phyloP scores from a whole-genome alignment of 2,329 filamentous ascomycete genomes.

The Cytospora schulzeri region DNA sequence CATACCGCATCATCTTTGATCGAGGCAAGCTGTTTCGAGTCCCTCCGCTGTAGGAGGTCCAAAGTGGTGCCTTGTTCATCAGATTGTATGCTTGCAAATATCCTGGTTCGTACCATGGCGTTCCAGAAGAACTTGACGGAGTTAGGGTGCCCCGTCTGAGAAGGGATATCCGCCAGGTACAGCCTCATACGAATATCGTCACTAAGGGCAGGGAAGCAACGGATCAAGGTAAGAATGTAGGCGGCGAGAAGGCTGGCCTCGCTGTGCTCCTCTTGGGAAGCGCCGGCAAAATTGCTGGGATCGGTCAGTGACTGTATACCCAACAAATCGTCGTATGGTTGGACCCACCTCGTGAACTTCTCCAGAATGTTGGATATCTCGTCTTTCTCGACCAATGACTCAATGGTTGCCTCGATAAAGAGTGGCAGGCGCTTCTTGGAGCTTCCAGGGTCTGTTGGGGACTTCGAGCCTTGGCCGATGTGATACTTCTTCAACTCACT shows the following conservation, averaged over 20 bases:
- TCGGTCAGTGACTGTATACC: constrained; percentile 2
- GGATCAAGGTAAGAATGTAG: constrained; percentile 82
- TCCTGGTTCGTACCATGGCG: constrained; percentile 48
- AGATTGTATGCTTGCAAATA: constrained; percentile 41
- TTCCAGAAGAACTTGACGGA: constrained; percentile 87
- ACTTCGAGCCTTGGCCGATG: constrained; percentile 42
- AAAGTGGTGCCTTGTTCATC: constrained; percentile 36
- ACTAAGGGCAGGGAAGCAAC: constrained; percentile 77
- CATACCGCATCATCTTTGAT: constrained; percentile 37
- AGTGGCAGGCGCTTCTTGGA: constrained; percentile 43
- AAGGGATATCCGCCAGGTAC: constrained; percentile 71
- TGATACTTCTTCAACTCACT: constrained; percentile 53
- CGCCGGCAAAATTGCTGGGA: constrained; percentile 35
- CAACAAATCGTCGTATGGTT: constrained; percentile 11
- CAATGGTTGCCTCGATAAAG: constrained; percentile 67
- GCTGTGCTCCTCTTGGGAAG: constrained; percentile 44
- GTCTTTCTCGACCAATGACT: constrained; percentile 72
- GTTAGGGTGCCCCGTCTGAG: constrained; percentile 50
- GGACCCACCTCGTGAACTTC: constrained; percentile 43
- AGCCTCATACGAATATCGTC: constrained; percentile 96
- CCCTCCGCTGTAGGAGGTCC: constrained; percentile 33
- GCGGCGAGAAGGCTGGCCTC: constrained; percentile 77
- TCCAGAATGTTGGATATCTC: constrained; percentile 67
- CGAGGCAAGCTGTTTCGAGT: constrained; percentile 23
- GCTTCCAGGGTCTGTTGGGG: constrained; percentile 33